phyloP scores from a whole-genome alignment of 2,329 filamentous ascomycete species.

The Penicillium paneum region DNA sequence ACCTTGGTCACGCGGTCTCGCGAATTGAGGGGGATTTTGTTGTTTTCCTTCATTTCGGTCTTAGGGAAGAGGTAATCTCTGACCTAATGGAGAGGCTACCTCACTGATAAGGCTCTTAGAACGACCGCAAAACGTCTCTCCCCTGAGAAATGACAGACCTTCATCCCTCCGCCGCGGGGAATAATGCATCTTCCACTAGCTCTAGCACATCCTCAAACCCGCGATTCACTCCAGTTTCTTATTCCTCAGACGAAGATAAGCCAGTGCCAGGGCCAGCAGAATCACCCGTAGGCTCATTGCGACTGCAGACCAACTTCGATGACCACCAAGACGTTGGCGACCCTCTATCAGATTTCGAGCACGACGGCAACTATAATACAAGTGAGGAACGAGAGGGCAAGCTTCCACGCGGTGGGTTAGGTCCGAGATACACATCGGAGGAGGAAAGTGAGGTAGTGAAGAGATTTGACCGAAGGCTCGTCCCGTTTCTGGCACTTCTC shows the following conservation, averaged over 20 bases:
- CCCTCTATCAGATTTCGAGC: conserved; percentile 25
- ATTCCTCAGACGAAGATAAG: conserved; percentile 27
- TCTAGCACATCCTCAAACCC: conserved; percentile 27
- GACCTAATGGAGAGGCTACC: not conserved
- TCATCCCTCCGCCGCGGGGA: conserved; percentile 25
- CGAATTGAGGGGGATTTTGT: not conserved
- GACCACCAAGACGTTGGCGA: conserved; percentile 12
- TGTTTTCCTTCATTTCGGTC: not conserved
- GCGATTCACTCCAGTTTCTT: conserved; percentile 37
- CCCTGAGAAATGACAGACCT: conserved; percentile 23
- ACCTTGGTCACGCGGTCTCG: conserved; percentile 3
- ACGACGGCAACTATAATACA: conserved; percentile 30
- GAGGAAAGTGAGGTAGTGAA: conserved; percentile 70
- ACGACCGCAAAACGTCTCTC: not conserved
- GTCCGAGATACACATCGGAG: conserved; percentile 50
- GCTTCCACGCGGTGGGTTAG: conserved; percentile 2
- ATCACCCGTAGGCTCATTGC: conserved; percentile 23
- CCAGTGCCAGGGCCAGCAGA: conserved; percentile 13
- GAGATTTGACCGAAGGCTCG: conserved; percentile 74
- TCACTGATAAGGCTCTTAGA: not conserved
- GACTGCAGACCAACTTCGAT: conserved; percentile 37
- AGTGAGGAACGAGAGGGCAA: conserved; percentile 23
- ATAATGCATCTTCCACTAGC: conserved; percentile 25
- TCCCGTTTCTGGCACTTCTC: conserved; percentile 75
- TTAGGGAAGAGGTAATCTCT: not conserved